Conservation (phyloP, 1,139 yeast genomes). For the Yamadazyma buinensis region DNA sequence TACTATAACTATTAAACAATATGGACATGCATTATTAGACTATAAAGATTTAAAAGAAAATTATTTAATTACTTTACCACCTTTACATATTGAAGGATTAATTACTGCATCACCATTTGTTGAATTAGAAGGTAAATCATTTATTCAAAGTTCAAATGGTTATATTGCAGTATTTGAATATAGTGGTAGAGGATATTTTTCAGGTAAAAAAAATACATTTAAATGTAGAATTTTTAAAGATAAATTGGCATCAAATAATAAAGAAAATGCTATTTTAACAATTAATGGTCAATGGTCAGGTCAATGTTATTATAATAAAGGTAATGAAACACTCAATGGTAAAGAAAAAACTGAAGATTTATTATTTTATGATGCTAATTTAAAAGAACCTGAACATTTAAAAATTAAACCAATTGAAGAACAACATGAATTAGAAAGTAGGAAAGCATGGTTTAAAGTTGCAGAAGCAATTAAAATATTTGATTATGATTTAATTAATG, state of each 20-base stretch:
- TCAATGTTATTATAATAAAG: constrained; percentile 49
- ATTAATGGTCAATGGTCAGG: constrained; percentile 94
- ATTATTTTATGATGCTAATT: constrained; percentile 68
- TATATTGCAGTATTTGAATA: constrained; percentile 71
- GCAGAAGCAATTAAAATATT: constrained; percentile 80
- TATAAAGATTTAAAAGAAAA: constrained; percentile 60
- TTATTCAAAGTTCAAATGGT: constrained; percentile 79
- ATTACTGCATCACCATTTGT: constrained; percentile 87
- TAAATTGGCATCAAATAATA: constrained; percentile 41
- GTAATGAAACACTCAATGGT: constrained; percentile 38
- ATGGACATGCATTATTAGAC: constrained; percentile 79
- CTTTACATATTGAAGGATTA: constrained; percentile 93
- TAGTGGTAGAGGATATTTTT: constrained; percentile 89
- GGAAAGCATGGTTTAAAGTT: constrained; percentile 83
- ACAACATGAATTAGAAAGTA: constrained; percentile 72
- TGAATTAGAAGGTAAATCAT: constrained; percentile 81
- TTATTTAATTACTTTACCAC: constrained; percentile 84
- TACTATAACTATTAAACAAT: constrained; percentile 80
- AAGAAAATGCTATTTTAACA: constrained; percentile 69
- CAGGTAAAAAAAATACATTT: constrained; percentile 92
- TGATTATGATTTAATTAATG: constrained; percentile 69
- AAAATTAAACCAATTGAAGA: constrained; percentile 74
- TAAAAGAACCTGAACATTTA: constrained; percentile 48
- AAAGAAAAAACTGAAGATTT: constrained; percentile 33
- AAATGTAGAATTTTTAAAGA: constrained; percentile 75